Evolutionary conservation across 441 rosid species (phyloP), one percentile per base, ranked within the genome.

Genomic region (Melastoma candidum): DNA sequence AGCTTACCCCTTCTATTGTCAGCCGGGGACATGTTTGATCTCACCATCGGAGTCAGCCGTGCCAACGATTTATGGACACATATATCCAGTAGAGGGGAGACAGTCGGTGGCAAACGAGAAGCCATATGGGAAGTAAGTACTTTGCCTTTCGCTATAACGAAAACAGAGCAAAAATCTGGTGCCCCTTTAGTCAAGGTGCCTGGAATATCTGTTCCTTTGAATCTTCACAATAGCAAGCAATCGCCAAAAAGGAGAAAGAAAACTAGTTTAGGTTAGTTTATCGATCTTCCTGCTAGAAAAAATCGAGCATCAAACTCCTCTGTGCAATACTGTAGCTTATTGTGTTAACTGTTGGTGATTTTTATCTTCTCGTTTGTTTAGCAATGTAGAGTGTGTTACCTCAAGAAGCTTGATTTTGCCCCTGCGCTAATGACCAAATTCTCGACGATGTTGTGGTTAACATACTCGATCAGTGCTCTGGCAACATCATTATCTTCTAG

Each of bases 401-500:
- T 82, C 49, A 93, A 80, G 68, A 93, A 88, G 53, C 95, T 90
- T 44, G 74, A 61, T 63, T 75, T 89, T 1, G 80, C 47, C 0
- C 95, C 46, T 46, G 90, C 71, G n/a, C 97, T 95, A 12, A 88
- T 48, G 36, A 93, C 68, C 67, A 93, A 61, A 49, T 66, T 68
- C 71, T 93, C 98, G 39, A 93, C 72, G 32, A 74, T 63, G 3
- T 79, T 68, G 22, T 80, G 77, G 7, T 61, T 64, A 50, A 73
- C 77, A 49, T 75, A 93, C 62, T 82, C 97, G 1, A 68, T 72
- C 62, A 93, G 68, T 58, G 83, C 92, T 72, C 63, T 88, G 7
- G 76, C 75, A 27, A 88, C 80, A 24, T 93, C 98, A 8, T 79
- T 68, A 50, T 86, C 95, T 65, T 93, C 95, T 56, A 93, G 59